Conservation (phyloP, 2,329 filamentous ascomycete genomes). For the Reticulascus tulasneorum region DNA sequence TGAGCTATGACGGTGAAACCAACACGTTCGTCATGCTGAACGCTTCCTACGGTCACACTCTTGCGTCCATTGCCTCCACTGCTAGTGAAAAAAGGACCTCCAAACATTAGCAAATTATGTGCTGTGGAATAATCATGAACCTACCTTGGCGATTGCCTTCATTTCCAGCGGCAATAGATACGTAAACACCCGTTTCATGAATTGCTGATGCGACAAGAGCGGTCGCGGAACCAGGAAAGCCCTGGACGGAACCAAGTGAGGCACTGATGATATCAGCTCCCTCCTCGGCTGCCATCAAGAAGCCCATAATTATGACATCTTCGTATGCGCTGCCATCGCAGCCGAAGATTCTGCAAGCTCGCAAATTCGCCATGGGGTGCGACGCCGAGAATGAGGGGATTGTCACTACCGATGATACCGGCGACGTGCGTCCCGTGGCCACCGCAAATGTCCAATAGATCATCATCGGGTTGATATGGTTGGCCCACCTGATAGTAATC, state of each 20-base stretch:
- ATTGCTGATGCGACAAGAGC: too few relatives aligned
- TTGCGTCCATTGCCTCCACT: slow-evolving; percentile 2
- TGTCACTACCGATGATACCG: slow-evolving; percentile 2
- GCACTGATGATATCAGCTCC: slow-evolving; percentile 30
- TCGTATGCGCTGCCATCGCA: slow-evolving; percentile 27
- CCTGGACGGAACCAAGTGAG: too few relatives aligned
- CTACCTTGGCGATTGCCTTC: too few relatives aligned
- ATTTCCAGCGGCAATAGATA: too few relatives aligned
- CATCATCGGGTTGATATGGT: slow-evolving; percentile 4
- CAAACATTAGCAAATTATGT: too few relatives aligned
- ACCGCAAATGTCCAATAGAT: slow-evolving; percentile 5
- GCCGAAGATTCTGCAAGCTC: slow-evolving; percentile 34
- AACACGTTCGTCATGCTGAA: not conserved
- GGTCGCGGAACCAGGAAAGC: too few relatives aligned
- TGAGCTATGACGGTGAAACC: not conserved
- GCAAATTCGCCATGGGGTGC: slow-evolving; percentile 35
- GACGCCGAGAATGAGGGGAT: slow-evolving; percentile 30
- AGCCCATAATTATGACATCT: slow-evolving; percentile 36
- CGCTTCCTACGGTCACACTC: slow-evolving; percentile 4
- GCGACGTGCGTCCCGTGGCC: slow-evolving; percentile 19
- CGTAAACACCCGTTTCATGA: too few relatives aligned
- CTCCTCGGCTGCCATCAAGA: slow-evolving; percentile 37
- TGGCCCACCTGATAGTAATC: slow-evolving; percentile 16
- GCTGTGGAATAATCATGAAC: too few relatives aligned
- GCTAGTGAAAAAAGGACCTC: slow-evolving; percentile 7